A percentile compares a stretch with the other conserved stretches of the same genome.
Evolutionary conservation across 352 stramenopile genomes (phyloP).

Genomic region (Globisporangium abappressorium): DNA sequence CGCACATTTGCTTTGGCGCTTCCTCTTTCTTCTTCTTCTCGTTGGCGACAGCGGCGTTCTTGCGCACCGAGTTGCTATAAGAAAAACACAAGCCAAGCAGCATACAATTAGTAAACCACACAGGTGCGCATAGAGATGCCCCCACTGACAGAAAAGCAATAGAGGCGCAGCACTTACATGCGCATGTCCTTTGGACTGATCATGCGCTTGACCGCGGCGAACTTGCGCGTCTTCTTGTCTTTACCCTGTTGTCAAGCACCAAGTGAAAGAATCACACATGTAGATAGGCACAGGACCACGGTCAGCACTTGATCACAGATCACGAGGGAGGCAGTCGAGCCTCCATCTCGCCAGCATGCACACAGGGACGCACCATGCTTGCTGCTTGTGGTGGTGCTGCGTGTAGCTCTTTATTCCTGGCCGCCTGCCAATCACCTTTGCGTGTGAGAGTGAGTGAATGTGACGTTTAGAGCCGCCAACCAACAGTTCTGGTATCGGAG

Average conservation of each 20-base stretch:
- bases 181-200: conserved; percentile 97
- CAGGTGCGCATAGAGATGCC: background rate
- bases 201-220: conserved; percentile 97
- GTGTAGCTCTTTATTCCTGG: conserved; percentile 10
- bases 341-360: background rate
- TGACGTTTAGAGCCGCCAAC: conserved; percentile 20
- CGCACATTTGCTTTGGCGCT: conserved; percentile 92
- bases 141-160: background rate
- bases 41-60: conserved; percentile 66
- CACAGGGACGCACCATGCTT: conserved; percentile 17
- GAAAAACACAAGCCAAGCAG: background rate
- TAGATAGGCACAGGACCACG: background rate
- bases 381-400: background rate
- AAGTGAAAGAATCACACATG: background rate
- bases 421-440: conserved; percentile 7
- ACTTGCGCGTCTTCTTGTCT: conserved; percentile 98
- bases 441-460: background rate
- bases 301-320: background rate
- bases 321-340: background rate
- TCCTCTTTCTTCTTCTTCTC: conserved; percentile 90
- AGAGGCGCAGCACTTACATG: conserved; percentile 67
- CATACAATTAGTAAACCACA: background rate
- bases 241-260: conserved; percentile 75
- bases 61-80: conserved; percentile 74
- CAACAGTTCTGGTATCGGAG: conserved; percentile 16